Base-by-base conservation (phyloP, 2,329 filamentous ascomycete species). In the Penicillium sclerotiorum region DNA sequence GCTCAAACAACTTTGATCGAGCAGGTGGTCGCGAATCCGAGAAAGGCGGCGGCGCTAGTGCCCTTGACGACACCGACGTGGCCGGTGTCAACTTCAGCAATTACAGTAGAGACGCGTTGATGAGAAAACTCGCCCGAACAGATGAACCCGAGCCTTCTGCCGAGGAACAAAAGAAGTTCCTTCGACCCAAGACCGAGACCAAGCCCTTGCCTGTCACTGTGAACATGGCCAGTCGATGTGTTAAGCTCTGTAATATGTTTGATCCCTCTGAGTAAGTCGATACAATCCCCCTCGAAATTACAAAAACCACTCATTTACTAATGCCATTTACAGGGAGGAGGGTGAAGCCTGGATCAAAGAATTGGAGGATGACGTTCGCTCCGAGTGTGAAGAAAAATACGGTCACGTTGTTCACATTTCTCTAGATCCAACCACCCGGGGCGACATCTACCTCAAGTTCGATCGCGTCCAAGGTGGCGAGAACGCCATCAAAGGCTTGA, bases 1-100 rank as follows among this genome's bases (percentile, higher is more conserved):
- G 83, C 50, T 76, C 77, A 56, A 84, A 81, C 65, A 84, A 87
- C 63, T 97, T 96, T 69, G 94, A 97, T 72, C 89, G 93, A 66
- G 89, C 91, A 51, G 89, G 90, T 60, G 90, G 88, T 60, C 86
- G 92, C 64, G 90, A 95, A 66, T 90, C 86, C 70, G 90, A 96
- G 66, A 96, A 96, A 74, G 83, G 84, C 59, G 84, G 89, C 38
- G 91, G 91, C 62, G 93, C 93, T 42, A 96, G 92, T 76, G 94
- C 94, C 64, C 80, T 99, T 45, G 94, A 99, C 75, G 94, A 99
- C 70, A 95, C 92, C 55, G 94, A 99, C 73, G 94, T 99, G 69
- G 90, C 89, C 44, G 94, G 94, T 68, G 93, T 99, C 74, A 97
- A 97, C 77, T 97, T 97, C 87, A 96, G 91, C 82, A 96, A 96